Base-by-base conservation (phyloP, 352 stramenopile species). In the Lagenidium sp. region DNA sequence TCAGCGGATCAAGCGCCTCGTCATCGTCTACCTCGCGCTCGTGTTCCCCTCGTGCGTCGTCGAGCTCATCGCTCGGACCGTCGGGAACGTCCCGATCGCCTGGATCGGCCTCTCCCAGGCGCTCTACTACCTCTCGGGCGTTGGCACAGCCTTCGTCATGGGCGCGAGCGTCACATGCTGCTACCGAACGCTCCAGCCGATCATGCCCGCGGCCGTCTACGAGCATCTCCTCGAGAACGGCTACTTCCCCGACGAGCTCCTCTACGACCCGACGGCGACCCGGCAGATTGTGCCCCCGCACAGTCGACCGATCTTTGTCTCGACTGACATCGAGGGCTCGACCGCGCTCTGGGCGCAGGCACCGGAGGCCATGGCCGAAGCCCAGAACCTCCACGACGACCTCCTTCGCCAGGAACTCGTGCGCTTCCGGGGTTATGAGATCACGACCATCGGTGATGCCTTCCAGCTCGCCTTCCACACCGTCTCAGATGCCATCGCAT, bases 391-490 rank as follows among this genome's bases (percentile, higher is more conserved):
- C 10, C 79, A 92, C 46, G 79, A 92, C 41, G 68, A 84, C 37
- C 56, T 82, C 23, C 41, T 91, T 21, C 75, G 79, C 3, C 43
- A 62, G 19, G 53, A 82, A 36, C 45, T 91, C 23, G 47, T 63
- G 15, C 53, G 44, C 5, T 85, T 66, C 44, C 61, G 70, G 25
- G 77, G 76, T 31, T 92, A 92, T 56, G 79, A 92, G 50, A 88
- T 92, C 50, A 86, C 76, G 8, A 92, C 76, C 3, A 57, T 50
- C 10, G 79, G 79, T 13, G 79, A 91, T 45, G 70, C 79, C 13
- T 92, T 92, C 47, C 71, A 92, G 50, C 53, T 92, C 16, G 76
- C 71, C 21, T 92, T 92, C 56, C 70, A 87, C 53, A 64, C 34
- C 15, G 60, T 89, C 24, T 56, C 57, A 11, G 73, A 87, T 36